Evolutionary conservation across 306 rosid species (phyloP).

Genomic region (Carpinus fangiana): DNA sequence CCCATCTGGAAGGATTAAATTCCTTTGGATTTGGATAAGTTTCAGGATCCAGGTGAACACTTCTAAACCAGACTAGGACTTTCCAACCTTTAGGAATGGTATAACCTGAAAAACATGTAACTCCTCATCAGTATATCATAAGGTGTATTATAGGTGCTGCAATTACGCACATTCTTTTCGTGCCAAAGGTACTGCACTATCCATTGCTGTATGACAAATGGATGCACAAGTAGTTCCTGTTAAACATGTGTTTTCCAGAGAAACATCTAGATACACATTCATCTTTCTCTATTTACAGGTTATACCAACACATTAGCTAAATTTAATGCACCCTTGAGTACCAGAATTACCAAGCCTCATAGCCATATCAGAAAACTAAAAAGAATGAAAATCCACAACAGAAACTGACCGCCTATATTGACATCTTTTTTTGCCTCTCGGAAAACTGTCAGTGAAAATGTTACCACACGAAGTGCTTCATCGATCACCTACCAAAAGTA

Average conservation of each 20-base stretch:
- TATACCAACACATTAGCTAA: not conserved
- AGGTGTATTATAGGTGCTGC: not conserved
- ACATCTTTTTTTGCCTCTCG: slow-evolving; percentile 82
- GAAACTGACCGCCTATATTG: slow-evolving; percentile 54
- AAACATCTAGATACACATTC: not conserved
- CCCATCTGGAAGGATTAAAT: slow-evolving; percentile 83
- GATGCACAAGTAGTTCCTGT: not conserved
- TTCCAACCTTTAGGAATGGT: slow-evolving; percentile 87
- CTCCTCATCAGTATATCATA: slow-evolving; percentile 7
- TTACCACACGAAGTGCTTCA: slow-evolving; percentile 75
- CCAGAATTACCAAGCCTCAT: not conserved
- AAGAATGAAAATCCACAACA: not conserved
- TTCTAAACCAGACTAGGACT: slow-evolving; percentile 81
- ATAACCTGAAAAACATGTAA: slow-evolving; percentile 54
- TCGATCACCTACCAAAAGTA: slow-evolving; percentile 59
- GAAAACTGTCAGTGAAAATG: slow-evolving; percentile 78
- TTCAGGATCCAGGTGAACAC: slow-evolving; percentile 79
- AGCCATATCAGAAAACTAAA: not conserved
- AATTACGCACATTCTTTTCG: not conserved
- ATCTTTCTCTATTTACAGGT: not conserved
- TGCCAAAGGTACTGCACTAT: not conserved
- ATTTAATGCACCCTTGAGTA: too few species aligned
- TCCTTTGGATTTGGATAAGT: slow-evolving; percentile 72
- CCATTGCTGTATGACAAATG: not conserved
- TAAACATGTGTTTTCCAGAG: not conserved